A percentile compares a stretch with the other conserved stretches of the same genome.
phyloP scores from a whole-genome alignment of 169 alveolate species.

The Plasmodium inui region DNA sequence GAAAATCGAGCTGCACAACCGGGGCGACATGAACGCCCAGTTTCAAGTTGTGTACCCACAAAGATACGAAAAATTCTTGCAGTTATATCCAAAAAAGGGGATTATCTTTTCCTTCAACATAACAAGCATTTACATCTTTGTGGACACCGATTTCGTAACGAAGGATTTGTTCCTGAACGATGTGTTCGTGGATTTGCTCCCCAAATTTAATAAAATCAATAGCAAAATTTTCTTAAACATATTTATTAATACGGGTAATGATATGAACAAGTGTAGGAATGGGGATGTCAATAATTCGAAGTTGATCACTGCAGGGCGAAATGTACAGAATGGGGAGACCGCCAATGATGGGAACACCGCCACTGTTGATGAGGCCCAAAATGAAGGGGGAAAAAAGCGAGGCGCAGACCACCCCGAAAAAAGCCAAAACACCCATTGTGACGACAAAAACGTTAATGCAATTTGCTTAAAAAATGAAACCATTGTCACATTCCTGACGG shows the following conservation, averaged over 20 bases:
- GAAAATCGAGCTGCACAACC: constrained; percentile 58
- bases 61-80: constrained; percentile 38
- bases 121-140: constrained; percentile 31
- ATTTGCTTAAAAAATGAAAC: constrained; percentile 55
- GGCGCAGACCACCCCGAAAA: background rate
- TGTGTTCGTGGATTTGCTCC: constrained; percentile 32
- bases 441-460: constrained; percentile 20
- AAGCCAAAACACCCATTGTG: background rate
- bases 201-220: constrained; percentile 66
- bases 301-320: background rate
- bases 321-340: background rate
- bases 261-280: constrained; percentile 5
- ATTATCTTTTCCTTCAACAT: constrained; percentile 63
- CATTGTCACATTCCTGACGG: constrained; percentile 48
- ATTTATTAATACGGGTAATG: constrained; percentile 25
- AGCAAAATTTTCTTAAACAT: constrained; percentile 35
- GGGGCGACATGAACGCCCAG: constrained; percentile 73
- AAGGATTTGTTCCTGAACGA: constrained; percentile 64
- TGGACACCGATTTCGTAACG: constrained; percentile 32
- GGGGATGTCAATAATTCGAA: background rate
- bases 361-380: background rate
- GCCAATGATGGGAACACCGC: background rate
- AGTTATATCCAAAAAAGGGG: constrained; percentile 70
- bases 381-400: background rate
- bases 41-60: constrained; percentile 41